A percentile compares a stretch with the other conserved stretches of the same genome.
Conservation (phyloP, 768 basidiomycete species). For the Candolleomyces aberdarensis region DNA sequence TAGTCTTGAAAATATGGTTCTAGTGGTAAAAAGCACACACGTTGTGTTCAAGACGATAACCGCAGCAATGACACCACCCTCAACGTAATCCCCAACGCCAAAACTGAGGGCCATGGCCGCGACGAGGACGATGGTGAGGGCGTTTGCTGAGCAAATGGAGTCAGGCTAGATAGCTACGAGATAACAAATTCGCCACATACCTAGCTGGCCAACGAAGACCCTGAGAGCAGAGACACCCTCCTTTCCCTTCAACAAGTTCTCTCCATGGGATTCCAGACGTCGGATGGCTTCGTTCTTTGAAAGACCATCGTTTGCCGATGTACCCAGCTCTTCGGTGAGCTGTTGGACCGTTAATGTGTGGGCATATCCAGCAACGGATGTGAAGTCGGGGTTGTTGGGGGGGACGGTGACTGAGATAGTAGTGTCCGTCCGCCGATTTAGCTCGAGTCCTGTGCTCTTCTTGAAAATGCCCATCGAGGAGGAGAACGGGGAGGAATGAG, state of each 20-base stretch:
- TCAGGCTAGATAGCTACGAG: background rate
- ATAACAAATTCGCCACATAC: constrained; percentile 12
- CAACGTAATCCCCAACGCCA: constrained; percentile 52
- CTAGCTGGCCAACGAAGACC: constrained; percentile 33
- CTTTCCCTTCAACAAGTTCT: constrained; percentile 31
- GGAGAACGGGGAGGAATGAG: background rate
- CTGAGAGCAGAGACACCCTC: constrained; percentile 31
- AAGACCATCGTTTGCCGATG: constrained; percentile 30
- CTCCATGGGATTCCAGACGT: constrained; percentile 29
- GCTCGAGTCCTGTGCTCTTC: constrained; percentile 16
- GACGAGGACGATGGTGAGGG: constrained; percentile 33
- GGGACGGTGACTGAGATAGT: constrained; percentile 31
- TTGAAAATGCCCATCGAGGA: constrained; percentile 15
- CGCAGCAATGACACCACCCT: constrained; percentile 48
- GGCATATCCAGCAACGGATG: constrained; percentile 26
- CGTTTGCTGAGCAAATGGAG: constrained; percentile 30
- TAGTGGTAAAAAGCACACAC: constrained; percentile 17
- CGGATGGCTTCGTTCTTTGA: constrained; percentile 32
- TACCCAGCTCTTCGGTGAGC: constrained; percentile 29
- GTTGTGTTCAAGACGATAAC: constrained; percentile 41
- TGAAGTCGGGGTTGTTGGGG: constrained; percentile 27
- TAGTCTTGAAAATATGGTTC: background rate
- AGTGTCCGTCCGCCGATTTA: constrained; percentile 29
- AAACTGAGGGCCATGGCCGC: constrained; percentile 50
- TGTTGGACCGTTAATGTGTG: constrained; percentile 28